Base-by-base conservation (phyloP, 2,329 filamentous ascomycete species). In the Cordyceps cateniannulata region DNA sequence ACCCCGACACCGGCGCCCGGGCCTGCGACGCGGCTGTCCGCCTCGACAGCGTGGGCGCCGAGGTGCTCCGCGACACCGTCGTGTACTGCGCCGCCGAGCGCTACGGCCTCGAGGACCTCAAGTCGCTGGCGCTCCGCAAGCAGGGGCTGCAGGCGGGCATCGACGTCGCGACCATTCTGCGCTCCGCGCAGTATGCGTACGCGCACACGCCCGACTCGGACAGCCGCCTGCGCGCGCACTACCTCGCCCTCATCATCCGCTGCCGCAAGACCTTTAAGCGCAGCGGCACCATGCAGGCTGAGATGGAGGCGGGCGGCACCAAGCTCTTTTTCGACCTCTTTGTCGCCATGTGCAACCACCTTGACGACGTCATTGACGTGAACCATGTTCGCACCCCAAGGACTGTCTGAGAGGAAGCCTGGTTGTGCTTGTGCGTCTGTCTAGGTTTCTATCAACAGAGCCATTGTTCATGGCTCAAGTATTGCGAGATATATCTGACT, bases 311-410 rank as follows among this genome's bases (percentile, higher is more conserved):
- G 76, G 92, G 93, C 75, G 92, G 79, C 71, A 83, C 85, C 78
- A 93, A 93, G 83, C 83, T 97, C 79, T 97, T 95, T 84, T 98
- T 98, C 80, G 93, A 97, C 83, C 82, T 98, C 77, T 98, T 97
- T 76, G 93, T 97, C 73, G 93, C 93, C 71, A 90, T 97, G 88
- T 96, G 91, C 83, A 97, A 96, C 79, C 93, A 96, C 81, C 89
- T 97, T 72, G 93, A 97, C 84, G 93, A 97, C 77, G 86, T 97
- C 78, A 88, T 91, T 78, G 91, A 95, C 74, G 86, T 91, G 76
- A 88, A 85, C 84, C 89, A 87, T 75, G 84, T 81, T 72, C 77
- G 80, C 65, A 81, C 81, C 63, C 82, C 83, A 62, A 81, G 77
- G 76, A 83, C 81, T 55, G 79, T 85, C 73, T 85, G 72, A 83